Percentiles rank a stretch among this genome's conserved stretches.
Conservation (phyloP, 2,329 filamentous ascomycete genomes). For the Septoria linicola region DNA sequence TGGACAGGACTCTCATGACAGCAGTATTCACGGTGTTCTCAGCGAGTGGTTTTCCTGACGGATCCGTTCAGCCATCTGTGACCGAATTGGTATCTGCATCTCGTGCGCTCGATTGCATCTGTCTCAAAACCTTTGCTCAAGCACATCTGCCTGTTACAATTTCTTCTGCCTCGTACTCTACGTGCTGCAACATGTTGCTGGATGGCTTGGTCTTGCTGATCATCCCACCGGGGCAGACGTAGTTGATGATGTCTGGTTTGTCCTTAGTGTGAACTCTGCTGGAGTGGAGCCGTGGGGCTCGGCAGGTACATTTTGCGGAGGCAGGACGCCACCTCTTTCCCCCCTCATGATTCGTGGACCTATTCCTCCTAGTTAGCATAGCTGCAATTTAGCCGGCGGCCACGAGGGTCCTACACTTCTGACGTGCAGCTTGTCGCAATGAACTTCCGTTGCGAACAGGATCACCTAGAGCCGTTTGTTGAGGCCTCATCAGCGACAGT, state of each 20-base stretch:
- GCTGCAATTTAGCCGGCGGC: constrained; percentile 12
- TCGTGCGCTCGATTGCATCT: not conserved
- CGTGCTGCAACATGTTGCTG: too few species aligned
- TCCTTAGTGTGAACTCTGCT: not conserved
- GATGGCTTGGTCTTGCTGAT: not conserved
- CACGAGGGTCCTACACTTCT: constrained; percentile 9
- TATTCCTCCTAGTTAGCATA: constrained; percentile 12
- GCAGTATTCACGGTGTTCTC: not conserved
- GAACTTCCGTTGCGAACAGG: constrained; percentile 15
- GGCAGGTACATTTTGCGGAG: too few species aligned
- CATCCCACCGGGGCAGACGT: not conserved
- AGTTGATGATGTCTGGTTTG: too few species aligned
- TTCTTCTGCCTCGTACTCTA: too few species aligned
- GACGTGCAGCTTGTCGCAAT: constrained; percentile 7
- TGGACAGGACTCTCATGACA: not conserved
- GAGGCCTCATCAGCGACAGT: constrained; percentile 11
- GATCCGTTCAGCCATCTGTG: too few species aligned
- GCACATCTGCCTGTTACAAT: too few species aligned
- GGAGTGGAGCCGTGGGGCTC: not conserved
- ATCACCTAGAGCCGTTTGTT: constrained; percentile 11
- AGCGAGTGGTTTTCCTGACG: not conserved
- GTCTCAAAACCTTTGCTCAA: too few species aligned
- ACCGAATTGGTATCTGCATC: not conserved
- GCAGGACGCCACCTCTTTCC: not conserved
- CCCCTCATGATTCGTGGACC: constrained; percentile 8